These are phyloP conservation scores for Hanseniaspora jakobsenii DNA, from an alignment of 805 yeast genomes.

Conservation along the genomic window DNA sequence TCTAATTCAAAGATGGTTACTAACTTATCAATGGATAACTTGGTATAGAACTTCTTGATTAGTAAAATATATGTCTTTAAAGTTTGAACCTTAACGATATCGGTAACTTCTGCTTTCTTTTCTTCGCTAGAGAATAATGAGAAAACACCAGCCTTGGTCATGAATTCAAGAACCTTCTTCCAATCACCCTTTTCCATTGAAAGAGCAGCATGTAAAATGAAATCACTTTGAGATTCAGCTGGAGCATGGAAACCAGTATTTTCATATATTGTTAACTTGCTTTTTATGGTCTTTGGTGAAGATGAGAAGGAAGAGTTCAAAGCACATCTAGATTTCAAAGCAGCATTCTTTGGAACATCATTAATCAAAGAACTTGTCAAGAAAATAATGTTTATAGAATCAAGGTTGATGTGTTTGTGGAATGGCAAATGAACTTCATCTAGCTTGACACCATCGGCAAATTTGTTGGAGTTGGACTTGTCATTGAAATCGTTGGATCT, in stretches of 20 bases:
- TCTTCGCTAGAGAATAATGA: constrained; percentile 28
- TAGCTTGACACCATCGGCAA: constrained; percentile 21
- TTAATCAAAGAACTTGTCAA: constrained; percentile 78
- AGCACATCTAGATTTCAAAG: constrained; percentile 42
- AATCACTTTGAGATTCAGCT: constrained; percentile 91
- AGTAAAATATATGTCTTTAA: constrained; percentile 85
- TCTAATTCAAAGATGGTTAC: constrained; percentile 55
- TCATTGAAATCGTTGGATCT: constrained; percentile 34
- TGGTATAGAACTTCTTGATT: constrained; percentile 63
- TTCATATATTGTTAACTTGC: constrained; percentile 83
- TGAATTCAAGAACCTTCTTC: constrained; percentile 59
- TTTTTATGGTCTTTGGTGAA: constrained; percentile 73
- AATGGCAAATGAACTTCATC: constrained; percentile 76
- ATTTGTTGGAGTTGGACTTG: constrained; percentile 30
- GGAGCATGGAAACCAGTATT: constrained; percentile 95
- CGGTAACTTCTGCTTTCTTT: constrained; percentile 29
- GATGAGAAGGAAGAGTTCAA: constrained; percentile 47
- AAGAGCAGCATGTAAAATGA: constrained; percentile 82
- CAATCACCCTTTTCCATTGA: constrained; percentile 83
- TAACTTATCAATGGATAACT: constrained; percentile 57
- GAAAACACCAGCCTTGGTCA: constrained; percentile 50
- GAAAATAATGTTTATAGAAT: constrained; percentile 86
- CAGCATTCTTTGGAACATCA: constrained; percentile 85
- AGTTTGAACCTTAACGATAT: constrained; percentile 78
- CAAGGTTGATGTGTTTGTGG: constrained; percentile 96